Percentiles rank a stretch among this genome's conserved stretches.
Evolutionary conservation across 306 rosid species (phyloP).

Genomic region (Gleditsia sinensis): DNA sequence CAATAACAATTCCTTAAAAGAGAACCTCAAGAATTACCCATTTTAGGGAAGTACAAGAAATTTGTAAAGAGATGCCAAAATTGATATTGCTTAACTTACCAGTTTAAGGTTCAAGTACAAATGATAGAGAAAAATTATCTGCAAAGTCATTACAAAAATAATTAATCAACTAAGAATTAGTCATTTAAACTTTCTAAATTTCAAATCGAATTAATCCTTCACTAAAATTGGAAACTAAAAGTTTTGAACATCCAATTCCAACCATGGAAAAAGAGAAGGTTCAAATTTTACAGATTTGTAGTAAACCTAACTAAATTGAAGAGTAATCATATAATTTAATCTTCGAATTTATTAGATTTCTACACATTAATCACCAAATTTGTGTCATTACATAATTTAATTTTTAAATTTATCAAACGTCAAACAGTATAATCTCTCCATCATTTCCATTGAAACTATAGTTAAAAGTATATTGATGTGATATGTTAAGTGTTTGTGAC

Average conservation of each 20-base stretch:
- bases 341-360: no score
- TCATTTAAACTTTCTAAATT: neutral
- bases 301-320: neutral
- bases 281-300: neutral
- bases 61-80: slow-evolving; percentile 83
- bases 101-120: slow-evolving; percentile 67
- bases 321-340: no score
- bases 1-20: neutral
- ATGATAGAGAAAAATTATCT: slow-evolving; percentile 70
- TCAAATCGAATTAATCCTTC: neutral
- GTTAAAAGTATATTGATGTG: no score
- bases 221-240: neutral
- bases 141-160: slow-evolving; percentile 23
- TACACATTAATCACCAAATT: no score
- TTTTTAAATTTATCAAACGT: no score
- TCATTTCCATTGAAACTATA: no score
- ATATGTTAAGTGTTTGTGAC: no score
- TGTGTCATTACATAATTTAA: no score
- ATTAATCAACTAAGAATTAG: neutral
- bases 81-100: slow-evolving; percentile 62
- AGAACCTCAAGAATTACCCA: slow-evolving; percentile 55
- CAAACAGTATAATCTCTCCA: no score
- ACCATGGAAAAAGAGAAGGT: neutral
- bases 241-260: neutral
- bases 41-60: slow-evolving; percentile 89